Evolutionary conservation across 768 basidiomycete species (phyloP).

Genomic region (Exidia glandulosa): DNA sequence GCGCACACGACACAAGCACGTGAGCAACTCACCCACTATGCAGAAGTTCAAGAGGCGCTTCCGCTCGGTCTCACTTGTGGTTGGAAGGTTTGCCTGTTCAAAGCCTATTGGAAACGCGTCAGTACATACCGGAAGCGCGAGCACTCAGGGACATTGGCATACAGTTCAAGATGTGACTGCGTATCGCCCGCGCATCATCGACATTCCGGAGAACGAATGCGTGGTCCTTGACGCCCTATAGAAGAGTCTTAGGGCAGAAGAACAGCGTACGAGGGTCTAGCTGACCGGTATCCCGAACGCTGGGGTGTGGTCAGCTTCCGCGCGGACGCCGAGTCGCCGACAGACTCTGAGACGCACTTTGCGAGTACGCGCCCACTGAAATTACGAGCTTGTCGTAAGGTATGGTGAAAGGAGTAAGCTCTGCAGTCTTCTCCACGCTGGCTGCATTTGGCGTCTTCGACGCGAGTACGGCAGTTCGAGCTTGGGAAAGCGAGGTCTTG

Average conservation of each 20-base stretch:
- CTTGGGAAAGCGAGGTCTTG: not conserved
- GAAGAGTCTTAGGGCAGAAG: not conserved
- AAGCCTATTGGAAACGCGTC: constrained; percentile 38
- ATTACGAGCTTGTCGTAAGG: constrained; percentile 75
- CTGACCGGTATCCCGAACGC: constrained; percentile 48
- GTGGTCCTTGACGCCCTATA: constrained; percentile 59
- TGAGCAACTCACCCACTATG: constrained; percentile 57
- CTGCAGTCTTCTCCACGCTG: constrained; percentile 3
- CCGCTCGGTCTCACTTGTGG: constrained; percentile 61
- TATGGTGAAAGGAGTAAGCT: constrained; percentile 36
- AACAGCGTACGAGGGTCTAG: not conserved
- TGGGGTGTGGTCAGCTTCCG: constrained; percentile 10
- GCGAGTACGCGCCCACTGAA: constrained; percentile 75
- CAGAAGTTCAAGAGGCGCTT: constrained; percentile 74
- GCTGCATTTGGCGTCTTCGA: constrained; percentile 4
- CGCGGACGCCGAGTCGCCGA: not conserved
- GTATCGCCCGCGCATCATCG: constrained; percentile 60
- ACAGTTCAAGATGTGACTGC: constrained; percentile 67
- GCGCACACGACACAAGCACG: constrained; percentile 16
- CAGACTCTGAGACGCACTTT: constrained; percentile 43
- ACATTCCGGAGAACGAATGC: constrained; percentile 77
- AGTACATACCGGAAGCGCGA: constrained; percentile 8
- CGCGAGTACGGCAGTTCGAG: constrained; percentile 3
- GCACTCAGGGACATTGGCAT: constrained; percentile 8
- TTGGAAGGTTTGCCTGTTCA: constrained; percentile 78